These are phyloP conservation scores for Chondrostereum purpureum DNA, from an alignment of 1,284 basidiomycete species.

Conservation along the genomic window DNA sequence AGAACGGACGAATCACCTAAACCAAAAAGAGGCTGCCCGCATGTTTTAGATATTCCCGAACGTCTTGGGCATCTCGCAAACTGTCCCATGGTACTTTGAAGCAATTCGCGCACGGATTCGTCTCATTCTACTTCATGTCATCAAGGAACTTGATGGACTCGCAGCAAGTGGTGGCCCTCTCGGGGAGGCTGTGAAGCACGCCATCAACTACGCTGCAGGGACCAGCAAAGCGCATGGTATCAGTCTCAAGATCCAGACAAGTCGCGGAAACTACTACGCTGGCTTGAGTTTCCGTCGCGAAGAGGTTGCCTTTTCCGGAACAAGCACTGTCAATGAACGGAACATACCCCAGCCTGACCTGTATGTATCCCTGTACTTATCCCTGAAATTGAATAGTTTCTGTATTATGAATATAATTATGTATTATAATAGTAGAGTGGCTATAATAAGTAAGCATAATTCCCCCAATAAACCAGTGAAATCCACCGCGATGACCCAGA, in stretches of 20 bases:
- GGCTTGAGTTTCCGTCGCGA: slow-evolving; percentile 83
- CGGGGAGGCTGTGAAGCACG: slow-evolving; percentile 64
- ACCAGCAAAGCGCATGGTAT: slow-evolving; percentile 69
- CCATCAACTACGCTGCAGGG: slow-evolving; percentile 71
- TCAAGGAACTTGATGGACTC: slow-evolving; percentile 95
- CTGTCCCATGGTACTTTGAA: too few relatives aligned
- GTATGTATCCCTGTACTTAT: slow-evolving; percentile 80
- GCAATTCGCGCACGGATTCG: too few relatives aligned
- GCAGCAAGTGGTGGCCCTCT: slow-evolving; percentile 56
- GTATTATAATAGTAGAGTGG: too few relatives aligned
- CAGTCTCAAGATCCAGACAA: slow-evolving; percentile 91
- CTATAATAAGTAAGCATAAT: too few relatives aligned
- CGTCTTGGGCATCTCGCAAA: too few relatives aligned
- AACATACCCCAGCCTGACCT: slow-evolving; percentile 95
- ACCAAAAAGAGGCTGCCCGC: too few relatives aligned
- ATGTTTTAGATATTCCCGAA: too few relatives aligned
- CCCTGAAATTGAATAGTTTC: too few relatives aligned
- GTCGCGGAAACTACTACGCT: slow-evolving; percentile 87
- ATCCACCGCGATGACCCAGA: too few relatives aligned
- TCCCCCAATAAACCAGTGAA: too few relatives aligned
- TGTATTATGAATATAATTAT: too few relatives aligned
- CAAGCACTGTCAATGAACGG: slow-evolving; percentile 43
- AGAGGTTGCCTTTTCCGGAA: slow-evolving; percentile 66
- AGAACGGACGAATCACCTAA: too few relatives aligned
- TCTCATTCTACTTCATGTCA: slow-evolving; percentile 89